These are phyloP conservation scores for Elsinoe ampelina DNA, from an alignment of 2,329 filamentous ascomycete species.

Conservation along the genomic window DNA sequence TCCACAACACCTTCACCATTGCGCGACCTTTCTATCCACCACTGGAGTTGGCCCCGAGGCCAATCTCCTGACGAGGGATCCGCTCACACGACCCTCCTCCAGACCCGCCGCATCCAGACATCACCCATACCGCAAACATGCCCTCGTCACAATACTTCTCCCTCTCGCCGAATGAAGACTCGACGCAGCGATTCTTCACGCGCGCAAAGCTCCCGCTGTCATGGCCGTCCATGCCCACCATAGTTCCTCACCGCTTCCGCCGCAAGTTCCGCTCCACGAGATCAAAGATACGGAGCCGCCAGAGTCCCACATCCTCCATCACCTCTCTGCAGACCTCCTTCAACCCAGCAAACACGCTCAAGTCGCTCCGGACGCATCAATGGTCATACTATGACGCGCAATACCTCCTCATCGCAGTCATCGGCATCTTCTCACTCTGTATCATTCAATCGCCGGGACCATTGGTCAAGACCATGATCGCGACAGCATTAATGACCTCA, in stretches of 20 bases:
- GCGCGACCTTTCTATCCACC: not conserved
- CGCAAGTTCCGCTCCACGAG: conserved; percentile 51
- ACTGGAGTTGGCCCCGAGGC: conserved; percentile 11
- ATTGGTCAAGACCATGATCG: conserved; percentile 63
- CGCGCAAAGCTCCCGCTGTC: conserved; percentile 38
- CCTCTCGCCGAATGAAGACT: conserved; percentile 20
- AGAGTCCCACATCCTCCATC: conserved; percentile 62
- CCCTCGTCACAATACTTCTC: conserved; percentile 14
- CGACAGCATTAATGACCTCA: conserved; percentile 57
- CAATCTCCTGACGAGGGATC: not conserved
- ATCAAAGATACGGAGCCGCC: conserved; percentile 57
- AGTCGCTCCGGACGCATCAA: conserved; percentile 63
- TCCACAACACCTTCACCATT: not conserved
- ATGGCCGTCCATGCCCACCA: conserved; percentile 39
- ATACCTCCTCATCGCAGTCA: conserved; percentile 63
- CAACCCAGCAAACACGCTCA: conserved; percentile 67
- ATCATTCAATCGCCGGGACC: conserved; percentile 73
- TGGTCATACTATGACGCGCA: conserved; percentile 81
- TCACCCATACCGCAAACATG: not conserved
- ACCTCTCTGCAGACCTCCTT: conserved; percentile 72
- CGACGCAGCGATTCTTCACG: conserved; percentile 33
- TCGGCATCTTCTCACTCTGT: conserved; percentile 73
- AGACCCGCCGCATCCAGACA: not conserved
- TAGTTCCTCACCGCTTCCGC: conserved; percentile 56
- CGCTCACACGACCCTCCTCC: not conserved